Evolutionary conservation across 2,329 filamentous ascomycete genomes (phyloP).

Genomic region (Orbilia javanica): DNA sequence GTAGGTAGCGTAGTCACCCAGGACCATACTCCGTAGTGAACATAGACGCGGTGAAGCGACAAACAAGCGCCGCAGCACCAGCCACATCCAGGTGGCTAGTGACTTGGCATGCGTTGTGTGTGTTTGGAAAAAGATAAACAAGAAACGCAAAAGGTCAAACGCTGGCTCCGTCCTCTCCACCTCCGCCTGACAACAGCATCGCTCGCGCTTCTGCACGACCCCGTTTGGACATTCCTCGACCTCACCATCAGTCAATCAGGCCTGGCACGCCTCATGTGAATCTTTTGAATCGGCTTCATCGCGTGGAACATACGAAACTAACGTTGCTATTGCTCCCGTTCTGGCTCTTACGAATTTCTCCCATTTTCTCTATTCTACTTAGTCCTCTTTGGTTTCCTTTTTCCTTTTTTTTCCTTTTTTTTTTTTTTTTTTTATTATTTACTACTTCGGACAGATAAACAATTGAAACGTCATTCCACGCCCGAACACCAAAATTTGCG

Average conservation of each 20-base stretch:
- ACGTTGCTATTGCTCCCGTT: not conserved
- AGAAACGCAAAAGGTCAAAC: constrained; percentile 21
- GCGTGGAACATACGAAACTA: constrained; percentile 2
- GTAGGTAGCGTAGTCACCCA: not conserved
- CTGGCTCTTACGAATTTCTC: not conserved
- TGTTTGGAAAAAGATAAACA: constrained; percentile 59
- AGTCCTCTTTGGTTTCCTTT: not conserved
- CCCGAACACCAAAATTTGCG: constrained; percentile 27
- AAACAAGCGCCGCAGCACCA: constrained; percentile 20
- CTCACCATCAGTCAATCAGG: constrained; percentile 13
- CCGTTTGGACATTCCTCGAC: constrained; percentile 16
- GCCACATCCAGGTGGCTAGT: constrained; percentile 44
- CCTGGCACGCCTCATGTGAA: constrained; percentile 1
- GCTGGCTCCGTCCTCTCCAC: constrained; percentile 3
- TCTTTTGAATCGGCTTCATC: not conserved
- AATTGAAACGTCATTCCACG: constrained; percentile 53
- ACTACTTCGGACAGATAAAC: constrained; percentile 39
- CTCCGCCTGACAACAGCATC: constrained; percentile 56
- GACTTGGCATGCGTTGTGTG: constrained; percentile 55
- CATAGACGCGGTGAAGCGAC: constrained; percentile 12
- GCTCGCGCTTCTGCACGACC: constrained; percentile 25
- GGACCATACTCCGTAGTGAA: no score
- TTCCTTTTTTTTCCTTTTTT: not conserved
- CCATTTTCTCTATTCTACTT: no score
- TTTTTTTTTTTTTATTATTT: constrained; percentile 9